Base-by-base conservation (phyloP, 495 filamentous ascomycete species). In the Pseudoneurospora amorphoporcata region DNA sequence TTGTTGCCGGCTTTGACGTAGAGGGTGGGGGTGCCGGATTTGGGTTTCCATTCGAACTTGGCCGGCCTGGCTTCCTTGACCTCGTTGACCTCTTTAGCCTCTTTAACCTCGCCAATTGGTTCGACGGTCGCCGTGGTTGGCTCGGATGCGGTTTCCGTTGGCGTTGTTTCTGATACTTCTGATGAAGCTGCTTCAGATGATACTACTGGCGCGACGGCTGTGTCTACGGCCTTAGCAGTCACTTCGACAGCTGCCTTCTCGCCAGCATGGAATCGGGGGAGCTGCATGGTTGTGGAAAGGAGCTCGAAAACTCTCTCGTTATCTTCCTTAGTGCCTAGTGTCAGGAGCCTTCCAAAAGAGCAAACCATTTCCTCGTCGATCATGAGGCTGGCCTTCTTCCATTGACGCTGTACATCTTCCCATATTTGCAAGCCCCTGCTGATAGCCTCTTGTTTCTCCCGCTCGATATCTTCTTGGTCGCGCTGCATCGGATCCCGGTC, bases 301-400 rank as follows among this genome's bases (percentile, higher is more conserved):
- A 99, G 81, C 8, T 86, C 85, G 29, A 97, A 84, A 4, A 95
- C 83, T 76, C 92, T 87, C 72, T 92, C 87, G 76, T 83, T 87
- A 75, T 86, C 84, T 43, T 87, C 83, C 35, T 86, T 84, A 19
- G 80, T 79, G 9, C 90, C 87, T 35, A 88, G 82, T 23, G 92
- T 77, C 8, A 98, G 84, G 3, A 97, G 72, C 29, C 88, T 83
- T 12, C 90, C 93, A 91, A 98, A 94, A 6, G 92, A 84, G 72
- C 86, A 87, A 9, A 94, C 89, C 3, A 97, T 81, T 47, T 86
- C 80, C 74, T 92, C 91, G 76, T 97, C 93, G 37, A 97, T 82
- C 70, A 83, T 73, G 14, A 98, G 71, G 61, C 88, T 83, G 14
- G 90, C 92, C 38, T 85, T 83, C 41, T 81, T 84, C 94, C 94